Evolutionary conservation across 2,329 filamentous ascomycete genomes (phyloP).

Genomic region (Alternaria ventricosa): DNA sequence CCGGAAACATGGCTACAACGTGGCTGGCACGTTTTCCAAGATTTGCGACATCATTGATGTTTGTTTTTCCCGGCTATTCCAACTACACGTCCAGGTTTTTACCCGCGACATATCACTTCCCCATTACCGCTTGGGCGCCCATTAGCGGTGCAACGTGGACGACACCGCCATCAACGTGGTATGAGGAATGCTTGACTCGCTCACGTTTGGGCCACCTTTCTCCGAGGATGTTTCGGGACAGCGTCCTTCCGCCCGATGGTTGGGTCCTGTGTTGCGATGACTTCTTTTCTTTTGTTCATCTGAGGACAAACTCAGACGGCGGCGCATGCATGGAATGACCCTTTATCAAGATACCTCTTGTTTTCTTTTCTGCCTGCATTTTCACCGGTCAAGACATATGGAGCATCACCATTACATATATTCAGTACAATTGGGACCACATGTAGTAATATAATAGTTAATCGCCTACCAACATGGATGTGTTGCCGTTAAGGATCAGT

Average conservation of each 20-base stretch:
- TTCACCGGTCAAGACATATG: conserved; percentile 1
- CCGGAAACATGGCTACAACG: conserved; percentile 38
- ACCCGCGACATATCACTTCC: conserved; percentile 14
- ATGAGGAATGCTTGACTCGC: conserved; percentile 1
- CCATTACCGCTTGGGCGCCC: conserved; percentile 9
- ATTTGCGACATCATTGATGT: conserved; percentile 18
- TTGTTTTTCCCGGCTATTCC: conserved; percentile 22
- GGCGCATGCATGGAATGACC: conserved; percentile 18
- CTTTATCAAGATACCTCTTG: conserved; percentile 32
- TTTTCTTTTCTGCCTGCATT: conserved; percentile 7
- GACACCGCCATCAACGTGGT: conserved; percentile 1
- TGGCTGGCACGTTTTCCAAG: conserved; percentile 39
- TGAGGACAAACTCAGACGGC: not conserved
- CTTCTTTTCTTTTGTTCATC: not conserved
- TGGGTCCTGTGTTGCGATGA: conserved; percentile 10
- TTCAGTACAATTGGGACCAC: not conserved
- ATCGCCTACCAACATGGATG: not conserved
- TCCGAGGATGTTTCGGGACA: not conserved
- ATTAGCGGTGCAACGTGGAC: conserved; percentile 16
- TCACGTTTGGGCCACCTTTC: not conserved
- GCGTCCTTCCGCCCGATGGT: not conserved
- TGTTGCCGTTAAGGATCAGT: not conserved
- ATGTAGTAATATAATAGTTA: conserved; percentile 9
- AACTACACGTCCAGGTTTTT: conserved; percentile 7
- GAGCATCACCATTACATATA: not conserved